Evolutionary conservation across 306 rosid species (phyloP).

Genomic region (Rosa chinensis): DNA sequence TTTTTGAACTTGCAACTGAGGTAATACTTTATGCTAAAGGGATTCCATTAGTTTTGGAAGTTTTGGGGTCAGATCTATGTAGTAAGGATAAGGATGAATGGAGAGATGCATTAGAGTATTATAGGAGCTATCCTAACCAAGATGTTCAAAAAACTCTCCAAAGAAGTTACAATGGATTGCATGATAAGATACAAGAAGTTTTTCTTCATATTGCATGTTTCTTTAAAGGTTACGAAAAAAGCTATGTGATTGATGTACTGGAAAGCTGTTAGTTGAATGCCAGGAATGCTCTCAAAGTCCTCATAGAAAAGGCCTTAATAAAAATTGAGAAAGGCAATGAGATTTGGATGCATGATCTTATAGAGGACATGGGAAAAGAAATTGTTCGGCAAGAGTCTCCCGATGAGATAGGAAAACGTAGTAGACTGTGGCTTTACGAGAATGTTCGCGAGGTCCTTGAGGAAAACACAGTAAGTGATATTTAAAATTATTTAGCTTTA

Average conservation of each 20-base stretch:
- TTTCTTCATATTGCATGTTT: slow-evolving; percentile 45
- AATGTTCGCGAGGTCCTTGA: slow-evolving; percentile 18
- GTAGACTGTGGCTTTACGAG: slow-evolving; percentile 33
- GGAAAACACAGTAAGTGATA: background rate
- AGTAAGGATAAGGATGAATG: slow-evolving; percentile 23
- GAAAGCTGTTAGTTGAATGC: slow-evolving; percentile 26
- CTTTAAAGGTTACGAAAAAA: slow-evolving; percentile 12
- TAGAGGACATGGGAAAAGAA: slow-evolving; percentile 40
- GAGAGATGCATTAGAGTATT: slow-evolving; percentile 30
- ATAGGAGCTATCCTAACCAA: slow-evolving; percentile 28
- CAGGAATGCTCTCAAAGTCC: background rate
- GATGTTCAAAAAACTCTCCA: slow-evolving; percentile 34
- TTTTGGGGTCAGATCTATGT: slow-evolving; percentile 39
- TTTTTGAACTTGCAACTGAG: background rate
- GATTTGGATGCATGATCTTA: slow-evolving; percentile 41
- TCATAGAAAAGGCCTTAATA: slow-evolving; percentile 3
- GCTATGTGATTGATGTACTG: slow-evolving; percentile 32
- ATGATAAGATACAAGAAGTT: slow-evolving; percentile 15
- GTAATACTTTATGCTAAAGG: background rate
- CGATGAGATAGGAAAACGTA: slow-evolving; percentile 12
- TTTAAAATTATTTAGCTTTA: background rate
- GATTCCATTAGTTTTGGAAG: slow-evolving; percentile 38
- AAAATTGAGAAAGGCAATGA: background rate
- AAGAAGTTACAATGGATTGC: slow-evolving; percentile 36
- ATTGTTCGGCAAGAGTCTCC: slow-evolving; percentile 27